A percentile compares a stretch with the other conserved stretches of the same genome.
Evolutionary conservation across 2,329 filamentous ascomycete genomes (phyloP).

Genomic region (Claviceps digitariae): DNA sequence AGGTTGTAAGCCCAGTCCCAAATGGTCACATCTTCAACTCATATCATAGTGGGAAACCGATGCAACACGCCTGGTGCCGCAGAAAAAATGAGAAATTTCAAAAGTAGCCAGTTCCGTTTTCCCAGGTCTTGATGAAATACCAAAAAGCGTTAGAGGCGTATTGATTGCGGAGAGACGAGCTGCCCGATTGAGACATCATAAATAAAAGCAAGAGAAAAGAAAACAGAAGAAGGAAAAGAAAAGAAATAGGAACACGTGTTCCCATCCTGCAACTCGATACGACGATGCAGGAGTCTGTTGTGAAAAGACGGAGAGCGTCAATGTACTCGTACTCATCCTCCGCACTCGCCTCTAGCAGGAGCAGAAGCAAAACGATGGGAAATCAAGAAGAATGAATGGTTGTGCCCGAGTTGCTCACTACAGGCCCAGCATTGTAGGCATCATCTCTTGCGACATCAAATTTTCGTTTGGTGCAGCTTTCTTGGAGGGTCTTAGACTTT

Average conservation of each 20-base stretch:
- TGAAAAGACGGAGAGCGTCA: no score
- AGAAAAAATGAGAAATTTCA: not conserved
- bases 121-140: not conserved
- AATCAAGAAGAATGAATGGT: no score
- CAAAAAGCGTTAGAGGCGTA: no score
- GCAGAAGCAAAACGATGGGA: no score
- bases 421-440: constrained; percentile 14
- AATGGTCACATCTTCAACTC: not conserved
- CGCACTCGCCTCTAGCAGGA: no score
- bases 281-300: not conserved
- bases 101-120: not conserved
- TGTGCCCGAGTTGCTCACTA: constrained; percentile 3
- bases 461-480: constrained; percentile 19
- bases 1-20: not conserved
- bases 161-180: not conserved
- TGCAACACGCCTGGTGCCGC: not conserved
- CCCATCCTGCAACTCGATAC: not conserved
- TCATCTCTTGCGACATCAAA: constrained; percentile 10
- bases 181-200: no score
- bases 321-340: no score
- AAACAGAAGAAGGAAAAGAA: not conserved
- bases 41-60: not conserved
- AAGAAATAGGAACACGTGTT: not conserved
- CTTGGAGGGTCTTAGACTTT: constrained; percentile 24
- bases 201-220: no score